Evolutionary conservation across 2,329 filamentous ascomycete genomes (phyloP).

Genomic region (Fusarium fujikuroi): DNA sequence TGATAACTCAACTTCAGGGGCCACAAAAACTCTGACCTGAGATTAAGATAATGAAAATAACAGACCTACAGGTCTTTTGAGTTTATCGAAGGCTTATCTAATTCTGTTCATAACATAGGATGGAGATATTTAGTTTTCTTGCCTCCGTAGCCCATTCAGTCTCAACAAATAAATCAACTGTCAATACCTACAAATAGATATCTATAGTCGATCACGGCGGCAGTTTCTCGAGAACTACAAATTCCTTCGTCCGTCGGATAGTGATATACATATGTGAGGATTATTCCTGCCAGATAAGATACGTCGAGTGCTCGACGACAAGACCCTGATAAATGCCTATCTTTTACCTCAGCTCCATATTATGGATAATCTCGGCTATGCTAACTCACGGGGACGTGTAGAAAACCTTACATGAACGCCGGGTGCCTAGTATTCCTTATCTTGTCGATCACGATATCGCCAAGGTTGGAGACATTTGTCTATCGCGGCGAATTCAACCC

Average conservation of each 20-base stretch:
- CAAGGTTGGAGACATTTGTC: not conserved
- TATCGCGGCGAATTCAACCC: fast-evolving
- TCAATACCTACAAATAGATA: too few species aligned
- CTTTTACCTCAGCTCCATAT: not conserved
- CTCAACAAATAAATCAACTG: not conserved
- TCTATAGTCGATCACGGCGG: not conserved
- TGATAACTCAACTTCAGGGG: not conserved
- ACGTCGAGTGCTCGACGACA: fast-evolving
- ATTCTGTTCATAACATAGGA: fast-evolving
- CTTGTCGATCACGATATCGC: conserved; percentile 12
- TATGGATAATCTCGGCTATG: not conserved
- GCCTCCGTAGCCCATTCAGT: not conserved
- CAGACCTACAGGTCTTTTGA: fast-evolving
- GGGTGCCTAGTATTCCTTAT: not conserved
- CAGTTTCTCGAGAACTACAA: fast-evolving
- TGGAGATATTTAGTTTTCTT: not conserved
- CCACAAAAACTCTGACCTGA: too few species aligned
- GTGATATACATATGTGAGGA: not conserved
- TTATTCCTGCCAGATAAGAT: not conserved
- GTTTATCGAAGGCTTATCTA: not conserved
- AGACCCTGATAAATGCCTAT: not conserved
- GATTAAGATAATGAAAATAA: too few species aligned
- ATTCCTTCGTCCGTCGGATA: not conserved
- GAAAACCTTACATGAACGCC: not conserved
- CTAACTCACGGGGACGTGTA: not conserved